Percentiles rank a stretch among this genome's conserved stretches.
Evolutionary conservation across 495 filamentous ascomycete species (phyloP).

Genomic region (Glutinoglossum americanum): DNA sequence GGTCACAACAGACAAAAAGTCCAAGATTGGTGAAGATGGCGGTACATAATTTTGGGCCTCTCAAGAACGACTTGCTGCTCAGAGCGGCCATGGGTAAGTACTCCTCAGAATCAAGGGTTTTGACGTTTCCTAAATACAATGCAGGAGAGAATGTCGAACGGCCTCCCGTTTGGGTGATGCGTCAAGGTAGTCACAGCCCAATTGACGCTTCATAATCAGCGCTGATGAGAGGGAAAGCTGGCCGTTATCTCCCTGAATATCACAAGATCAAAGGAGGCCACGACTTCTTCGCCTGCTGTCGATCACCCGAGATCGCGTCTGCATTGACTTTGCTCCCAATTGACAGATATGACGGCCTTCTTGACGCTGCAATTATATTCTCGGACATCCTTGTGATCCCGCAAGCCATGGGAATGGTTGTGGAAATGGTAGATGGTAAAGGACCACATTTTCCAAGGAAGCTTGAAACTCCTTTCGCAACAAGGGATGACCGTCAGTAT

Average conservation of each 20-base stretch:
- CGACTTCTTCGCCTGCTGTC: slow-evolving; percentile 96
- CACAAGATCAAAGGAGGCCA: slow-evolving; percentile 71
- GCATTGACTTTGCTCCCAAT: slow-evolving; percentile 84
- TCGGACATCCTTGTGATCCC: slow-evolving; percentile 95
- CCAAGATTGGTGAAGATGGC: neutral
- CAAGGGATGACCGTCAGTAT: slow-evolving; percentile 61
- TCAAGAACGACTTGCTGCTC: slow-evolving; percentile 79
- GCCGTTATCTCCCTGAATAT: slow-evolving; percentile 94
- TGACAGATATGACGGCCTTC: slow-evolving; percentile 68
- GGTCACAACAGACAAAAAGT: no score
- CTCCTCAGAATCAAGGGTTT: neutral
- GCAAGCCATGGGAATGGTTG: slow-evolving; percentile 89
- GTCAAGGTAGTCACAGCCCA: slow-evolving; percentile 45
- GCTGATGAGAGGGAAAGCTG: slow-evolving; percentile 33
- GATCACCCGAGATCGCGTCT: slow-evolving; percentile 75
- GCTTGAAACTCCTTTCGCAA: slow-evolving; percentile 25
- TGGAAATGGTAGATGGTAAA: slow-evolving; percentile 93
- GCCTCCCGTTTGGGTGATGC: slow-evolving; percentile 95
- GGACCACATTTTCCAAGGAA: slow-evolving; percentile 86
- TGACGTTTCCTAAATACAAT: neutral
- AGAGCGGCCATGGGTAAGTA: slow-evolving; percentile 65
- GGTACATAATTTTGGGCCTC: slow-evolving; percentile 39
- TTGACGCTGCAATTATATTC: slow-evolving; percentile 98
- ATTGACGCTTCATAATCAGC: neutral
- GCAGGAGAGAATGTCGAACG: slow-evolving; percentile 74